Base-by-base conservation (phyloP, 352 stramenopile genomes). In the Hyaloperonospora arabidopsidis region DNA sequence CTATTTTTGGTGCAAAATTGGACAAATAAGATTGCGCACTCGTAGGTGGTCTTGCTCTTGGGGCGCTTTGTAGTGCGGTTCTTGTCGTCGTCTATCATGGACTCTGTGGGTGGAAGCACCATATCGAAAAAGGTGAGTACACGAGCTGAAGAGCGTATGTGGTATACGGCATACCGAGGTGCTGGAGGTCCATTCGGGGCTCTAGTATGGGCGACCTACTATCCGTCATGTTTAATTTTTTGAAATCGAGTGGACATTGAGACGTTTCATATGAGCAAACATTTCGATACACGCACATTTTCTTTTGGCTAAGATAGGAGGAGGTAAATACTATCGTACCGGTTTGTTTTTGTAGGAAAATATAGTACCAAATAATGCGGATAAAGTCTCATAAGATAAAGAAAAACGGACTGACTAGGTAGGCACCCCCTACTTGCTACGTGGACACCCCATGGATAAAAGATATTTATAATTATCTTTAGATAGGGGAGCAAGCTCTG, bases 181-280 rank as follows among this genome's bases (percentile, higher is more conserved):
- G 57, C 52, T 79, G 76, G 38, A 81, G 69, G 45, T 81, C 68
- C 1, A 58, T 59, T 35, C 60, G 60, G 11, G 68, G 68, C 54
- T 70, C 68, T 17, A 81, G 63, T 12, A 69, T 63, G 53, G 68
- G 76, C n/a, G 15, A 36, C 35, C 56, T 61, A 65, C 56, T 58
- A 55, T 78, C 72, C 13, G 68, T 57, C 68, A 79, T 81, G 13
- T n/a, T 54, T 21, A n/a, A 14, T 38, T 14, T 12, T 7, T 15
- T 28, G 22, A 2, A 21, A 45, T 29, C 18, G 40, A 46, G 1
- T 46, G 40, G 38, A 44, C 38, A 8, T 10, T 32, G 25, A 32
- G 8, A 8, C 25, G 25, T 32, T 32, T 32, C 8, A 32, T 32
- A 4, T 8, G 25, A 32, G 25, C 25, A 32, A 8, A 32, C 25